Base-by-base conservation (phyloP, 345 rosid species). In the Passiflora organensis region DNA sequence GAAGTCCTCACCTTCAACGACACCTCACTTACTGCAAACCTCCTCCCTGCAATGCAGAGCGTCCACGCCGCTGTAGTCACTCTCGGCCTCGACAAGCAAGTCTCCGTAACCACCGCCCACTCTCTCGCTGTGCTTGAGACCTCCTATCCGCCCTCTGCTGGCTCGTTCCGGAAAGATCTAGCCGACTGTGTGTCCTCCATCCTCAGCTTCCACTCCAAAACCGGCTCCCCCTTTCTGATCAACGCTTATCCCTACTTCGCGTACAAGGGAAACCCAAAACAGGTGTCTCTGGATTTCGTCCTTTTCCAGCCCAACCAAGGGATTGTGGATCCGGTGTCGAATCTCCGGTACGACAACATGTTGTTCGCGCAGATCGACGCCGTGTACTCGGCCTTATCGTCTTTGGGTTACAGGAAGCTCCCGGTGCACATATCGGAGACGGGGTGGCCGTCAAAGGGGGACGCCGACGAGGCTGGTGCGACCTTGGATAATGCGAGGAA, bases 371-470 rank as follows among this genome's bases (percentile, higher is more conserved):
- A 93, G 53, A 87, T 94, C 46, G 99, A 94, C 55, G 86, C 99
- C 5, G 96, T 80, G 1, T 71, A 89, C 70, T 65, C 85, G 0
- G 99, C 97, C 21, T 52, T 94, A 23, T 76, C 82, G 24, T 56
- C 82, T 20, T 22, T 72, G 25, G 99, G 97, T 5, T 87, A 71
- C 59, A 82, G 77, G 72, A 78, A 85, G 10, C 62, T 89, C 2
- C 71, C 64, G 0, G 69, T 94, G 20, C 82, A 83, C 52, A 83
- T 94, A 56, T 94, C 97, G 45, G 99, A 94, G 68, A 94, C 97
- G 0, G 99, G 99, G 20, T 94, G 99, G 99, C 99, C 99, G 11
- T 89, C 99, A 0, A 87, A 79, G 56, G 99, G 99, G 16, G 99
- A 89, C 42, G 79, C 23, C 11, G 86, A 89, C 14, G 99, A 94